Conservation (phyloP, 2,329 filamentous ascomycete species). For the Neofusicoccum kwambonambiense region DNA sequence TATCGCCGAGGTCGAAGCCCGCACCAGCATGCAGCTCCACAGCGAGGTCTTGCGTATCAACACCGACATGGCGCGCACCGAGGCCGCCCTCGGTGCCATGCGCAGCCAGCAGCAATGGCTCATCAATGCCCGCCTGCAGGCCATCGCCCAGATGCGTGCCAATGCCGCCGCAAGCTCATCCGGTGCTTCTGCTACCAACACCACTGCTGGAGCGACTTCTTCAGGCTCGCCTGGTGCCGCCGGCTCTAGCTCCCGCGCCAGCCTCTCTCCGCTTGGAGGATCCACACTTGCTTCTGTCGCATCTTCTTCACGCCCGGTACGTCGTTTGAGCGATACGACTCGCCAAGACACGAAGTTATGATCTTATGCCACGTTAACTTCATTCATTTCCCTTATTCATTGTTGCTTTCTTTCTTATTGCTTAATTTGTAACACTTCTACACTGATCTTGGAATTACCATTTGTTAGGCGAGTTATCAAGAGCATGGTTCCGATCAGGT, state of each 20-base stretch:
- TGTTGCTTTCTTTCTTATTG: not conserved
- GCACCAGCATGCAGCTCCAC: slow-evolving; percentile 61
- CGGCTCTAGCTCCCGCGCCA: not conserved
- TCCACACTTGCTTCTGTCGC: not conserved
- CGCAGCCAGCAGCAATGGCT: slow-evolving; percentile 18
- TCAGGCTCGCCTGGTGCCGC: not conserved
- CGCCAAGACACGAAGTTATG: slow-evolving; percentile 18
- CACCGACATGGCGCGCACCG: slow-evolving; percentile 62
- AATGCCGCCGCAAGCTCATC: slow-evolving; percentile 1
- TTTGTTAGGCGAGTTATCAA: not conserved
- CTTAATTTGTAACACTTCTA: not conserved
- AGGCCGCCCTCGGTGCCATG: slow-evolving; percentile 37
- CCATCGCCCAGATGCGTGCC: slow-evolving; percentile 13
- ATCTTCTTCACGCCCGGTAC: slow-evolving; percentile 10
- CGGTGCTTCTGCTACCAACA: not conserved
- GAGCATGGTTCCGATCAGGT: too few species aligned
- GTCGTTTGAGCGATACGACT: slow-evolving; percentile 8
- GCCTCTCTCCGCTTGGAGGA: not conserved
- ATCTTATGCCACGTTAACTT: not conserved
- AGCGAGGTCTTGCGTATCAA: slow-evolving; percentile 62
- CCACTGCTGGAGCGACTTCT: not conserved
- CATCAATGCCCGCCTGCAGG: slow-evolving; percentile 16
- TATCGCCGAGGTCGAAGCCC: slow-evolving; percentile 59
- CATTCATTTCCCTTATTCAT: not conserved
- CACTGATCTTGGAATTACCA: not conserved